Evolutionary conservation across 139 green algal species (phyloP), one percentile per base, ranked within the genome.

Genomic region (Chlamydomonas schloesseri): DNA sequence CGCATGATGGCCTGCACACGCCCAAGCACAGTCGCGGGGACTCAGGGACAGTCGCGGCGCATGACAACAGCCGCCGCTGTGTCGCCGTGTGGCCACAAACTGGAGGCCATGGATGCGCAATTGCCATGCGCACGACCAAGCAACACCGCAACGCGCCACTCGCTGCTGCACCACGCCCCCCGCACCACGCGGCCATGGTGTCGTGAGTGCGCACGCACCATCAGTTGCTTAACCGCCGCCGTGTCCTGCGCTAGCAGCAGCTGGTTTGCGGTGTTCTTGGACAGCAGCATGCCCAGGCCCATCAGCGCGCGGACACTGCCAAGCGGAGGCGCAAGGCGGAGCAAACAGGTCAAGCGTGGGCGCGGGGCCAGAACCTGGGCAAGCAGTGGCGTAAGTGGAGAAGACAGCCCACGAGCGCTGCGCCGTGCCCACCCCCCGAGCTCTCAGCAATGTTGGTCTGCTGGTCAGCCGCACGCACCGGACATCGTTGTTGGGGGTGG

Each of bases 221-320:
- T 33, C 46, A 89, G 46, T 14, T 71, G 74, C 31, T n/a, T 46
- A 0, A 89, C 62, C 1, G 84, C 84, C 26, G 47, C 24, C 50
- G 42, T 1, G 33, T 87, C 36, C 23, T 31, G 46, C 0, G 78
- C 86, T 46, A 89, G 10, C 60, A 70, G 17, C 47, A 79, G 24
- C 71, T 89, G 86, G 46, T 76, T 73, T 24, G 72, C 29, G 6
- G 37, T 14, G 62, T 55, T 83, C 37, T 57, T 64, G 60, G 86
- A 29, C 23, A 89, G 78, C 62, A 89, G 71, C 86, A 89, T 89
- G 46, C 86, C 86, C 33, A 89, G 60, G 0, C 71, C 70, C 86
- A 89, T 72, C n/a, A 89, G 71, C 17, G 55, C 55, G 4, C 76
- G 75, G 20, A 86, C 76, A 34, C 84, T 89, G 84, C 36, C 24